A percentile compares a stretch with the other conserved stretches of the same genome.
These are phyloP conservation scores for Myrmaecium sp. DNA, from an alignment of 2,329 filamentous ascomycete species.

Conservation along the genomic window DNA sequence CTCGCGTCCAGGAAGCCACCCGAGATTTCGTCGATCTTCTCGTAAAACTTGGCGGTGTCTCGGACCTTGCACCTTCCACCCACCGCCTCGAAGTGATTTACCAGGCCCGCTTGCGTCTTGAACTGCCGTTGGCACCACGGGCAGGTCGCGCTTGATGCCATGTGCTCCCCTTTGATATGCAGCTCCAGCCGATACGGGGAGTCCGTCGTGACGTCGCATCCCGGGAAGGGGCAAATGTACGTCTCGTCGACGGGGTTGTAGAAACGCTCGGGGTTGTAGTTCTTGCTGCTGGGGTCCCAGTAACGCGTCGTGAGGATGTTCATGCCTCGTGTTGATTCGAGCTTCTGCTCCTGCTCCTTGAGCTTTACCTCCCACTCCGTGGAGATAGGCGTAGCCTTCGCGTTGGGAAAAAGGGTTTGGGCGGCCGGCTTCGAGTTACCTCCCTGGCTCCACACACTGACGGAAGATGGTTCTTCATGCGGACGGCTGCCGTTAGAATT, in stretches of 20 bases:
- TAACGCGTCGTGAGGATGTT: slow-evolving; percentile 25
- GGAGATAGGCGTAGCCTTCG: slow-evolving; percentile 12
- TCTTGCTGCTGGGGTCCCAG: slow-evolving; percentile 31
- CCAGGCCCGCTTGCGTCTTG: slow-evolving; percentile 18
- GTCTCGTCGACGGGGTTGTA: slow-evolving; percentile 23
- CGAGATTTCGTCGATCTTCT: slow-evolving; percentile 22
- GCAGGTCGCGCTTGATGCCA: slow-evolving; percentile 19
- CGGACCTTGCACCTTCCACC: slow-evolving; percentile 17
- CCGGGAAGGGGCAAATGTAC: slow-evolving; percentile 37
- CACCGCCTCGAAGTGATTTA: slow-evolving; percentile 23
- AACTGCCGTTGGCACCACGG: slow-evolving; percentile 24
- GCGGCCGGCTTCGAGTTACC: slow-evolving; percentile 5
- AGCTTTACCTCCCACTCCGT: slow-evolving; percentile 14
- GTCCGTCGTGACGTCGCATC: slow-evolving; percentile 29
- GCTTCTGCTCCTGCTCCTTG: slow-evolving; percentile 10
- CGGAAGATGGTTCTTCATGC: no score
- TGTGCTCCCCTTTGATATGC: slow-evolving; percentile 22
- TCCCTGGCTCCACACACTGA: no score
- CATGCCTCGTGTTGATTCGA: no score
- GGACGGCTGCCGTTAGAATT: no score
- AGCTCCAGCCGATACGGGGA: slow-evolving; percentile 11
- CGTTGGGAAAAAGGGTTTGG: slow-evolving; percentile 18
- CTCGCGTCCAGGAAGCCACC: slow-evolving; percentile 23
- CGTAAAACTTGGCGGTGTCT: slow-evolving; percentile 16
- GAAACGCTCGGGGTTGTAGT: slow-evolving; percentile 34